A percentile compares a stretch with the other conserved stretches of the same genome.
Evolutionary conservation across 164 flowering plant species (phyloP).

Genomic region (Malania oleifera): DNA sequence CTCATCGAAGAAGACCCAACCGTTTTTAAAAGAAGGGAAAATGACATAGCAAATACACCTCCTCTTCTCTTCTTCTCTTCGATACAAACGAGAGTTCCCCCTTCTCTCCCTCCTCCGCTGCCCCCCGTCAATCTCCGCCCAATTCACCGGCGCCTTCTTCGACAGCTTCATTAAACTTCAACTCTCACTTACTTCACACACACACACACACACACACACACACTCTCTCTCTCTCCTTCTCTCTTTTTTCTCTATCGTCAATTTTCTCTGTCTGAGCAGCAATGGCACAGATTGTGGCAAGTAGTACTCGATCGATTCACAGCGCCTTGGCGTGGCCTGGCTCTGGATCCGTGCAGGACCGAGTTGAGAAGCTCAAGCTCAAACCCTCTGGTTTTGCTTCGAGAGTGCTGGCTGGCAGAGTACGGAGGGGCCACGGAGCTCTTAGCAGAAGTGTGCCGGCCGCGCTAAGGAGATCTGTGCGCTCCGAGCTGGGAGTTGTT

Average conservation of each 20-base stretch:
- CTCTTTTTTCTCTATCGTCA: background rate
- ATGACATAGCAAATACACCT: no score
- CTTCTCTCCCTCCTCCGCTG: background rate
- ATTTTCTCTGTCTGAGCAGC: background rate
- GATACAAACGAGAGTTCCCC: constrained; percentile 3
- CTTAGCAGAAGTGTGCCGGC: constrained; percentile 12
- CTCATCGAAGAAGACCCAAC: no score
- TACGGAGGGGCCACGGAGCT: constrained; percentile 13
- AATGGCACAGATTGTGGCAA: constrained; percentile 50
- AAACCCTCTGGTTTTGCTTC: constrained; percentile 27
- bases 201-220: background rate
- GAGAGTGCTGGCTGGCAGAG: constrained; percentile 15
- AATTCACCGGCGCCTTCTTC: constrained; percentile 25
- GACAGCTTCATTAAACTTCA: no score
- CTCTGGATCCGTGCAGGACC: constrained; percentile 30
- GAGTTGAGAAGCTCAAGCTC: constrained; percentile 35
- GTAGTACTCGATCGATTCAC: constrained; percentile 35
- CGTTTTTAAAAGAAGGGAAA: no score
- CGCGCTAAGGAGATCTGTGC: constrained; percentile 23
- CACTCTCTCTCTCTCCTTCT: constrained; percentile 4
- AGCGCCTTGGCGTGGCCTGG: constrained; percentile 18
- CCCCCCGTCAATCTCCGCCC: constrained; percentile 20
- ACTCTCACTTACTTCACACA: constrained; percentile 2
- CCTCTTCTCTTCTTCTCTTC: background rate
- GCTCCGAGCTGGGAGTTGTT: constrained; percentile 23